Evolutionary conservation across 1,284 basidiomycete species (phyloP), one percentile per base, ranked within the genome.

Genomic region (Marasmius oreades): DNA sequence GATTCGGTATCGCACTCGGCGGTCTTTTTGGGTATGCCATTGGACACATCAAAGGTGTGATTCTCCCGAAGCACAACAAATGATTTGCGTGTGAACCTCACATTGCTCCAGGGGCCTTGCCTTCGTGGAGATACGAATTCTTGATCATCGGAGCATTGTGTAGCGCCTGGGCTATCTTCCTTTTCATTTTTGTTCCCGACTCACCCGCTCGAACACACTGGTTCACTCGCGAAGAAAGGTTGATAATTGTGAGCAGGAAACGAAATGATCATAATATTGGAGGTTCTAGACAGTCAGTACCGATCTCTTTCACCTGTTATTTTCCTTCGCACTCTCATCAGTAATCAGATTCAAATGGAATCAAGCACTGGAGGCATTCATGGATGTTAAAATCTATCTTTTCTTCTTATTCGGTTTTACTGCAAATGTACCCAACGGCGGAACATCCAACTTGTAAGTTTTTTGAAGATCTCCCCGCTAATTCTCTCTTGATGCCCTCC

Each of bases 121-220:
- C 63, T 36, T 66, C 66, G 66, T 76, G 66, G 74, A 72, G 69
- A 65, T 77, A 62, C 63, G 73, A 63, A 66, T 70, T 73, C 59
- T 55, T 71, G 10, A 66, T 73, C 55, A 61, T 69, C 46, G 67
- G 69, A 31, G 66, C 68, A 4, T 55, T 69, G 14, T 68, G 68
- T 56, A 61, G 51, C 28, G 54, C 53, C 5, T 69, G 67, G 68
- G 59, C 63, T 6, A 56, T 69, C 51, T 51, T 66, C 34, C 55
- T 70, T 48, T 62, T 56, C 52, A 45, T 72, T 18, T 65, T 71
- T 44, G 63, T 76, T 50, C 73, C 73, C 3, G 65, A 69, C 51
- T 72, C 70, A 10, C 72, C 73, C 0, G 62, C 65, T 46, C 66
- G 63, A 11, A 67, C 72, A 0, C 67, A 66, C 55, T 73, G 70